Conservation (phyloP, 179 eudicot genomes). For the Gypsophila paniculata region DNA sequence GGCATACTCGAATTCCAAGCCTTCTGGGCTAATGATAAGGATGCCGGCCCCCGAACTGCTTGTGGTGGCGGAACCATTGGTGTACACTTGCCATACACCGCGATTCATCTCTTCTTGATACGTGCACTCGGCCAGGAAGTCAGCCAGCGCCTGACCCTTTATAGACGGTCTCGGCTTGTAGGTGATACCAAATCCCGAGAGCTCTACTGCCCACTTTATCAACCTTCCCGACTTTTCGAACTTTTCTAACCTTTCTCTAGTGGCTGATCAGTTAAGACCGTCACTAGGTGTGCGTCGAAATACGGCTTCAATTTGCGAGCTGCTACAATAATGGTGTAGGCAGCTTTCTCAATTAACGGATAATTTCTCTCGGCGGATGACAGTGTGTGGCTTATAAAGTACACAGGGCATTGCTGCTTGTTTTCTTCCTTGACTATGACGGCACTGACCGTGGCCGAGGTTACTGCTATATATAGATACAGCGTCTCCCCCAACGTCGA, state of each 20-base stretch:
- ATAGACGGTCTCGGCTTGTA: background rate
- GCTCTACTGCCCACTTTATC: background rate
- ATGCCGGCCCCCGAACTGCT: background rate
- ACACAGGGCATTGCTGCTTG: background rate
- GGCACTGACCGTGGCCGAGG: background rate
- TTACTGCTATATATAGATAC: too few species aligned
- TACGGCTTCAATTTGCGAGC: background rate
- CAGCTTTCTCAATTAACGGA: background rate
- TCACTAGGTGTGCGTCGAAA: too few species aligned
- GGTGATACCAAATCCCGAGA: background rate
- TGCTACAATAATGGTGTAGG: too few species aligned
- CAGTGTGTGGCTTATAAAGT: background rate
- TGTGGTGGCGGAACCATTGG: background rate
- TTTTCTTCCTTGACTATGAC: background rate
- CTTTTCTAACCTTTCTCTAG: too few species aligned
- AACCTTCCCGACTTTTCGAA: too few species aligned
- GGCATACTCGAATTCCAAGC: background rate
- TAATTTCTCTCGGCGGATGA: background rate
- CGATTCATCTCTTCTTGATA: background rate
- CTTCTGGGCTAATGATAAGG: background rate
- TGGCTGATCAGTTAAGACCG: too few species aligned
- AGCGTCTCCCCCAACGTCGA: background rate
- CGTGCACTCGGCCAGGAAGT: background rate
- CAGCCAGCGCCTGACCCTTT: conserved; percentile 6
- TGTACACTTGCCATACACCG: background rate